These are phyloP conservation scores for Flaveria linearis DNA, from an alignment of 129 eudicot species.

Conservation along the genomic window DNA sequence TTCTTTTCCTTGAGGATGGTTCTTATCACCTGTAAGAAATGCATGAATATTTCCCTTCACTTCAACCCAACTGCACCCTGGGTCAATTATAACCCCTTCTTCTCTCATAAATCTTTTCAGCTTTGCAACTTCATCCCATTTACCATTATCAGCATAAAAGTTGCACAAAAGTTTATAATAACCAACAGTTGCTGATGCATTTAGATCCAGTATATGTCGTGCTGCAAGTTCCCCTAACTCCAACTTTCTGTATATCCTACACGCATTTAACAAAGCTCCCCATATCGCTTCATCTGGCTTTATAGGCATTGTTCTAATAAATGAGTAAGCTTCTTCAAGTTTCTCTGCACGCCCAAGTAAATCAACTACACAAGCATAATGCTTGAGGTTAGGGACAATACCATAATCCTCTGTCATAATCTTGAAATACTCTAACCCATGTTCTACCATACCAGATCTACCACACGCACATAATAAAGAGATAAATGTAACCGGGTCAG, in stretches of 20 bases:
- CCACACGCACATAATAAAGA: slow-evolving; percentile 75
- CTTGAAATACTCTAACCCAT: slow-evolving; percentile 64
- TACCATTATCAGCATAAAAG: slow-evolving; percentile 65
- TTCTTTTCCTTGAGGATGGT: slow-evolving; percentile 66
- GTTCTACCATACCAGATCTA: slow-evolving; percentile 79
- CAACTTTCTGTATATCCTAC: slow-evolving; percentile 61
- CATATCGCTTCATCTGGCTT: slow-evolving; percentile 78
- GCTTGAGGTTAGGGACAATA: slow-evolving; percentile 65
- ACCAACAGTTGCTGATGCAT: slow-evolving; percentile 43
- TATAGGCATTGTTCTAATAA: slow-evolving; percentile 57
- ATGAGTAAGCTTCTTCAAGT: slow-evolving; percentile 57
- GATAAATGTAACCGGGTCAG: slow-evolving; percentile 70
- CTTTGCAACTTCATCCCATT: slow-evolving; percentile 74
- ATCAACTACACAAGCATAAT: slow-evolving; percentile 86
- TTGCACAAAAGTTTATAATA: slow-evolving; percentile 70
- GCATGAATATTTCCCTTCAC: slow-evolving; percentile 88
- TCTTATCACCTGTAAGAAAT: slow-evolving; percentile 72
- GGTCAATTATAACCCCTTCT: slow-evolving; percentile 66
- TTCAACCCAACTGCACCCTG: slow-evolving; percentile 99
- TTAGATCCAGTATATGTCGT: slow-evolving; percentile 40
- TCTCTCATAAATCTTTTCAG: slow-evolving; percentile 66
- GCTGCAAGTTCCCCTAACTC: slow-evolving; percentile 83
- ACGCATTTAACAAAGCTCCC: slow-evolving; percentile 88
- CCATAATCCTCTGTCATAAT: slow-evolving; percentile 47
- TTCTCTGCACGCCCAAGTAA: slow-evolving; percentile 84